Percentiles rank a stretch among this genome's conserved stretches.
phyloP scores from a whole-genome alignment of 164 flowering plant species.

The Dillenia turbinata region DNA sequence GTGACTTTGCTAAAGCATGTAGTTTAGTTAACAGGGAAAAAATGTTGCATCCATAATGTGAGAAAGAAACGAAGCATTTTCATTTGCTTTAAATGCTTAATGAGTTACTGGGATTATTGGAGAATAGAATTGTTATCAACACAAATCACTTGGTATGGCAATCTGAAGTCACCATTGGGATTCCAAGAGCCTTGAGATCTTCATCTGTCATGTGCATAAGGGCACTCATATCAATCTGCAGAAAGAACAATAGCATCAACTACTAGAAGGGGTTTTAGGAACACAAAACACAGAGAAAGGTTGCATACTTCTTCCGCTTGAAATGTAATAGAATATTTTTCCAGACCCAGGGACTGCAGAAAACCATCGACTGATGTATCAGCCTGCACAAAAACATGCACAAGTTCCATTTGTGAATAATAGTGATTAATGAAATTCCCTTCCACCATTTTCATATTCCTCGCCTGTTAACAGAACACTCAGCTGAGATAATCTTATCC shows the following conservation, averaged over 20 bases:
- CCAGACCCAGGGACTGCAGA: constrained; percentile 80
- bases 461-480: too few species aligned
- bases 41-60: too few species aligned
- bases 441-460: too few species aligned
- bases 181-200: constrained; percentile 85
- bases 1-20: too few species aligned
- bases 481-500: too few species aligned
- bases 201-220: constrained; percentile 85
- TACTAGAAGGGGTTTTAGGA: background rate
- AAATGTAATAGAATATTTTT: constrained; percentile 74
- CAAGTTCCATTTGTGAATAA: background rate
- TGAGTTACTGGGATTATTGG: too few species aligned
- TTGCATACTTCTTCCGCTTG: constrained; percentile 87
- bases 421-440: too few species aligned
- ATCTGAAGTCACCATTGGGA: constrained; percentile 71
- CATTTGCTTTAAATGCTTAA: too few species aligned
- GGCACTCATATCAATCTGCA: constrained; percentile 81
- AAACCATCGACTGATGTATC: constrained; percentile 65
- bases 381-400: constrained; percentile 37
- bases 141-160: background rate
- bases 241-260: background rate
- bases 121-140: too few species aligned
- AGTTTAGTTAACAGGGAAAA: too few species aligned
- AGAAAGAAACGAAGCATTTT: too few species aligned
- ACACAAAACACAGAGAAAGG: background rate